Conservation (phyloP, 257 asterid species). For the Craterostigma plantagineum region DNA sequence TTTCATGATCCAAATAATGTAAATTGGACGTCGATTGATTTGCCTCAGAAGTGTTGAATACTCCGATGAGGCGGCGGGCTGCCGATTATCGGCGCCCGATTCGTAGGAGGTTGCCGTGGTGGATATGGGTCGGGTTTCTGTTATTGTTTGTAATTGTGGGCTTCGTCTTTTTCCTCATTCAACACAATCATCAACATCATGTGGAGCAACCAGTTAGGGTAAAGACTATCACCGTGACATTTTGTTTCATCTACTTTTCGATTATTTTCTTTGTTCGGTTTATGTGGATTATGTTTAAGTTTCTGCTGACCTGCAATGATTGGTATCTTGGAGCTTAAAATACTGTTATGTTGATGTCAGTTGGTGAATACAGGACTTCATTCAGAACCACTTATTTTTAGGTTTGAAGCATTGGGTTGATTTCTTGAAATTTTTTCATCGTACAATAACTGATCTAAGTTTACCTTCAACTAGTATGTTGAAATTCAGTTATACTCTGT, state of each 20-base stretch:
- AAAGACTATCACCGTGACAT: conserved; percentile 3
- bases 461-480: too few species aligned
- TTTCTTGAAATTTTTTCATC: too few species aligned
- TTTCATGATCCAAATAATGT: too few species aligned
- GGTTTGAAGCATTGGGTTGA: too few species aligned
- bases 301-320: too few species aligned
- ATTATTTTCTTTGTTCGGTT: neutral
- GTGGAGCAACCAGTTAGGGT: conserved; percentile 36
- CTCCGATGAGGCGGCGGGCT: conserved; percentile 62
- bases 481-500: too few species aligned
- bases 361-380: too few species aligned
- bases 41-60: conserved; percentile 15
- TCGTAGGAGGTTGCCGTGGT: conserved; percentile 34
- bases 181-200: conserved; percentile 37
- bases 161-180: conserved; percentile 33
- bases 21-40: conserved; percentile 4
- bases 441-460: too few species aligned
- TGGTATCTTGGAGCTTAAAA: too few species aligned
- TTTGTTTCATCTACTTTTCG: neutral
- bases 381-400: too few species aligned
- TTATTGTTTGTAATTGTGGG: conserved; percentile 27
- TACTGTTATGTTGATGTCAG: too few species aligned
- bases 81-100: conserved; percentile 66
- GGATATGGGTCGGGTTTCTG: conserved; percentile 48
- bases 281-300: neutral